phyloP scores from a whole-genome alignment of 257 asterid species.

The Plantago elongata region DNA sequence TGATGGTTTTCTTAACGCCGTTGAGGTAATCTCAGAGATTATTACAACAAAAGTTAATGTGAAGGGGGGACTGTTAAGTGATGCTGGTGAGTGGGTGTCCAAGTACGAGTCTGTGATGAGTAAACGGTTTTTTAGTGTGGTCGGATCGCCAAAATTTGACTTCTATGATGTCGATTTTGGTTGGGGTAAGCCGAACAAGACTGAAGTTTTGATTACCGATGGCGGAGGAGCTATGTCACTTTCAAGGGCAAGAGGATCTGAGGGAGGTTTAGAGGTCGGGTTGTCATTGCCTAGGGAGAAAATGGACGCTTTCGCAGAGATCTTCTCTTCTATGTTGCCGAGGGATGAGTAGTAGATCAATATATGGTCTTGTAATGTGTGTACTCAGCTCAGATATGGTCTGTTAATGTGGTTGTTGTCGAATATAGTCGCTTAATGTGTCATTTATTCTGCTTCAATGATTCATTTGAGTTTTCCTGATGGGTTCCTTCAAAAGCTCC shows the following conservation, averaged over 20 bases:
- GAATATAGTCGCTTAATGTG: no score
- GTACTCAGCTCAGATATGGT: no score
- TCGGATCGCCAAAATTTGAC: conserved; percentile 9
- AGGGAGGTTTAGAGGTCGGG: conserved; percentile 16
- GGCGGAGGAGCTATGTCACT: conserved; percentile 12
- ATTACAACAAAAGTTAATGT: conserved; percentile 12
- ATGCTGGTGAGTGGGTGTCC: conserved; percentile 2
- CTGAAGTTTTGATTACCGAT: conserved; percentile 3
- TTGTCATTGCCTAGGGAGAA: conserved; percentile 9
- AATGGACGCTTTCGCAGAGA: conserved; percentile 1
- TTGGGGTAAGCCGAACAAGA: neutral
- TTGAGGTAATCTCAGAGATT: conserved; percentile 15
- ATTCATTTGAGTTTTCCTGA: no score
- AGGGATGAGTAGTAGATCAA: no score
- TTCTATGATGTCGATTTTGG: no score
- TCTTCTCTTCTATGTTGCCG: neutral
- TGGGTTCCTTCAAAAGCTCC: no score
- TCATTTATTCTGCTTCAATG: no score
- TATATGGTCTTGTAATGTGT: no score
- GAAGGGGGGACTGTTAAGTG: conserved; percentile 1
- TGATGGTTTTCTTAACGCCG: conserved; percentile 16
- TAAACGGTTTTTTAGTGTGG: conserved; percentile 9
- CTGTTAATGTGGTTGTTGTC: no score
- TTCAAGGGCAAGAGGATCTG: conserved; percentile 4
- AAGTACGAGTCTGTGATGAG: neutral